Evolutionary conservation across 2,329 filamentous ascomycete species (phyloP).

Genomic region (Acephala macrosclerotiorum): DNA sequence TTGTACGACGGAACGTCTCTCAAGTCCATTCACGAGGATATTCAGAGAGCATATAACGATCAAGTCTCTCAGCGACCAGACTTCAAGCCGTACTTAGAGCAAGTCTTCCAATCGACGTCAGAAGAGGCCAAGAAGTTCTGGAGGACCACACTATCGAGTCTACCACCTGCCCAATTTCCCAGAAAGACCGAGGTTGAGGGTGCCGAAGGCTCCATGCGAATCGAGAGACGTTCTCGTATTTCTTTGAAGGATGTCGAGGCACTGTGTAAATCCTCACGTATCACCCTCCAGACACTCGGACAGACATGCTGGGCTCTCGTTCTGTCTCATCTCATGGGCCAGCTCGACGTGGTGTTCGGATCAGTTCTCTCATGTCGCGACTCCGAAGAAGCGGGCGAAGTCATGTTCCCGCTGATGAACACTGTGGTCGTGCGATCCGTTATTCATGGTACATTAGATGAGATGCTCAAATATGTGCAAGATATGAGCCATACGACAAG

Average conservation of each 20-base stretch:
- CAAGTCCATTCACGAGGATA: constrained; percentile 73
- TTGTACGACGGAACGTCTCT: constrained; percentile 92
- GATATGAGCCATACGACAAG: constrained; percentile 69
- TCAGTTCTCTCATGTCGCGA: constrained; percentile 87
- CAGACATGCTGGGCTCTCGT: constrained; percentile 80
- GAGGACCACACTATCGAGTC: constrained; percentile 68
- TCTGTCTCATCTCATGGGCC: constrained; percentile 66
- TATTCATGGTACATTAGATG: constrained; percentile 69
- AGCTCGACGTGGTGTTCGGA: constrained; percentile 82
- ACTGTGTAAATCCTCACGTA: constrained; percentile 70
- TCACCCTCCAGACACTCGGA: constrained; percentile 80
- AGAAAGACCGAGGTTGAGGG: constrained; percentile 28
- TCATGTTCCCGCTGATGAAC: constrained; percentile 93
- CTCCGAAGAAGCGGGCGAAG: constrained; percentile 67
- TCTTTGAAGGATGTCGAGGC: constrained; percentile 51
- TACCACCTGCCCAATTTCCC: constrained; percentile 51
- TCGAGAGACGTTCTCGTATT: constrained; percentile 55
- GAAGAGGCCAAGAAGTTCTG: constrained; percentile 69
- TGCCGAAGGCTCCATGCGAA: constrained; percentile 45
- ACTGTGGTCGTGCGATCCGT: constrained; percentile 79
- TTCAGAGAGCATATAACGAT: constrained; percentile 68
- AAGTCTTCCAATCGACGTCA: constrained; percentile 47
- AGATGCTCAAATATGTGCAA: constrained; percentile 78
- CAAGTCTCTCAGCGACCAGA: constrained; percentile 51
- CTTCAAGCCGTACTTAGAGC: constrained; percentile 61